A percentile compares a stretch with the other conserved stretches of the same genome.
These are phyloP conservation scores for Aspergillus transmontanensis DNA, from an alignment of 2,329 filamentous ascomycete species.

Conservation along the genomic window DNA sequence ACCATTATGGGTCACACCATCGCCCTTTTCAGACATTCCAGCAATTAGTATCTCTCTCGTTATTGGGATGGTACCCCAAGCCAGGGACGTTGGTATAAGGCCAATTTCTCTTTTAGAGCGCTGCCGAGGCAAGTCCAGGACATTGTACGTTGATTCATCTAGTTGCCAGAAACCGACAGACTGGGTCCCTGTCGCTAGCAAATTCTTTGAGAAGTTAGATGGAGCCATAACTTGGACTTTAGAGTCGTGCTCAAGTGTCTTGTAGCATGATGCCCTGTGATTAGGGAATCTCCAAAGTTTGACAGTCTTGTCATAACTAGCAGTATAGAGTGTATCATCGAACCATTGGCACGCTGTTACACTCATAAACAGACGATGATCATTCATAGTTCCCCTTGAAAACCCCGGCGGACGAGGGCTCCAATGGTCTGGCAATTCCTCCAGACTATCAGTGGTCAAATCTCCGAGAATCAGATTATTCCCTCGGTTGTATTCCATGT, in stretches of 20 bases:
- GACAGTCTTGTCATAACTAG: constrained; percentile 58
- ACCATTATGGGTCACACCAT: constrained; percentile 47
- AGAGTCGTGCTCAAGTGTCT: constrained; percentile 48
- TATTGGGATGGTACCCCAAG: constrained; percentile 47
- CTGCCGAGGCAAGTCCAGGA: constrained; percentile 28
- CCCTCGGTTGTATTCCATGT: constrained; percentile 62
- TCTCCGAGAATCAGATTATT: constrained; percentile 61
- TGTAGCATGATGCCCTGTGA: constrained; percentile 30
- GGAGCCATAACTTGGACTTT: constrained; percentile 56
- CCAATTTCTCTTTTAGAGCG: constrained; percentile 34
- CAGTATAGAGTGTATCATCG: constrained; percentile 52
- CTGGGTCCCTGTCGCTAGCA: constrained; percentile 53
- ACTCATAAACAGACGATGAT: constrained; percentile 58
- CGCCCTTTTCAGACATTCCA: constrained; percentile 53
- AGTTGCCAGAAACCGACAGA: constrained; percentile 42
- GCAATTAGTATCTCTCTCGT: constrained; percentile 53
- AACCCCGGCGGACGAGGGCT: constrained; percentile 43
- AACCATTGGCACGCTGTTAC: constrained; percentile 59
- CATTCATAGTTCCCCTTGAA: constrained; percentile 50
- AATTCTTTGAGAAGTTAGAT: constrained; percentile 37
- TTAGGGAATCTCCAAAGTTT: constrained; percentile 57
- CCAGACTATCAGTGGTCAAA: constrained; percentile 42
- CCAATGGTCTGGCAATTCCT: constrained; percentile 58
- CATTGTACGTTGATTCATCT: constrained; percentile 23
- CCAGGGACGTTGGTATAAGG: constrained; percentile 49